Evolutionary conservation across 1,139 yeast genomes (phyloP), one percentile per base, ranked within the genome.

Genomic region (Nakaseomyces uthaithaninus): DNA sequence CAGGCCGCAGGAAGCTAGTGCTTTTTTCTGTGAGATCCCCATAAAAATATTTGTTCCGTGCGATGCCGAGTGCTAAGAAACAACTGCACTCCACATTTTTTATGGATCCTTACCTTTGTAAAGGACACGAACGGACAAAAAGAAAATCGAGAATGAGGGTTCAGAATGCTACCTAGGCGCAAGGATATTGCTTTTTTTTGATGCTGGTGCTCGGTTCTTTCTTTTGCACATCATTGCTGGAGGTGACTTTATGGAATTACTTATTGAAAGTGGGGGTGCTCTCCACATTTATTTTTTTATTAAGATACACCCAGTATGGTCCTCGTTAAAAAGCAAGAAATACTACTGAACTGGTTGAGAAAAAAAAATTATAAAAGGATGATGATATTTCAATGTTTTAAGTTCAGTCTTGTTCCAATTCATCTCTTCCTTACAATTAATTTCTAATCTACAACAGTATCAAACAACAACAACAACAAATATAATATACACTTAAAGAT

Each of bases 311-410:
- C n/a, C n/a, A n/a, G n/a, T n/a, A n/a, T n/a, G n/a, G n/a, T 22
- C 11, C 25, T 22, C 11, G 8, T 22, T 8, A 8, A 22, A 22
- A 8, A 11, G 11, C 8, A 22, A 22, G 11, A 11, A 22, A 22
- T 8, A 22, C 25, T 22, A 22, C 11, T 26, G 28, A 26, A 26
- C 14, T 26, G 6, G 6, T 26, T 19, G 6, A 8, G 20, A 19
- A 31, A 31, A 31, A 19, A 31, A 31, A 31, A 10, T 24, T 31
- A 31, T 31, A 31, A 31, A 31, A 19, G 35, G 35, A 31, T 19
- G 35, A 6, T 17, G 12, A 17, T 10, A 10, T 28, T 17, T 28
- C 23, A 16, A 28, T 4, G 3, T 27, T 16, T 28, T 28, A 14
- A 17, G 18, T 18, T 5, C 16, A 16, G 9, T 11, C 4, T 16